phyloP scores from a whole-genome alignment of 805 yeast genomes.

The Wickerhamomyces silvicola region DNA sequence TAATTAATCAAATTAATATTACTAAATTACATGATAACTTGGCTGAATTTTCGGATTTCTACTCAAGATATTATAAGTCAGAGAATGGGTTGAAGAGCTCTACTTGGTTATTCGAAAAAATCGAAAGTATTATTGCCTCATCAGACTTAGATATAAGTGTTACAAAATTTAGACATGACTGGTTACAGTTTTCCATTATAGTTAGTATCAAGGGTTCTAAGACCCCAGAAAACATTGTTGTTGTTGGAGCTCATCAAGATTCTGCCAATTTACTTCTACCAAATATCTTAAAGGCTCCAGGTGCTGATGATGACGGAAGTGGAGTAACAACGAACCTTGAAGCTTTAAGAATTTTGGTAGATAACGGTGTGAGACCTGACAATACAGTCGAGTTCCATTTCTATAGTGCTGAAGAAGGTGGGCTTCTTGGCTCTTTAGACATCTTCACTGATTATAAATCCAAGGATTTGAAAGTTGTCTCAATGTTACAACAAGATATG shows the following conservation, averaged over 20 bases:
- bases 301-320: constrained; percentile 93
- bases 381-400: constrained; percentile 89
- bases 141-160: constrained; percentile 35
- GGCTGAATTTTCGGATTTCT: constrained; percentile 60
- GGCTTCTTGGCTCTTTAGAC: constrained; percentile 78
- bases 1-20: constrained; percentile 40
- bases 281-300: constrained; percentile 67
- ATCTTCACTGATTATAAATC: constrained; percentile 52
- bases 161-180: constrained; percentile 53
- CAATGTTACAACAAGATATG: constrained; percentile 94
- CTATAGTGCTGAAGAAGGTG: constrained; percentile 94
- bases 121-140: constrained; percentile 26
- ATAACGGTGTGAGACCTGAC: constrained; percentile 40
- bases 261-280: constrained; percentile 74
- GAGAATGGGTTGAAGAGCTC: constrained; percentile 66
- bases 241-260: constrained; percentile 89
- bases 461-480: constrained; percentile 49
- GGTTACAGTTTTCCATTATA: constrained; percentile 76
- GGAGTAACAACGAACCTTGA: constrained; percentile 80
- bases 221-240: constrained; percentile 41
- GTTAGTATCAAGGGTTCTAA: constrained; percentile 51
- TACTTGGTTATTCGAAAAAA: constrained; percentile 53
- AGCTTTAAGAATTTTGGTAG: constrained; percentile 57
- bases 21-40: constrained; percentile 45
- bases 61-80: constrained; percentile 71